Base-by-base conservation (phyloP, 2,329 filamentous ascomycete genomes). In the Penicillium sp. region DNA sequence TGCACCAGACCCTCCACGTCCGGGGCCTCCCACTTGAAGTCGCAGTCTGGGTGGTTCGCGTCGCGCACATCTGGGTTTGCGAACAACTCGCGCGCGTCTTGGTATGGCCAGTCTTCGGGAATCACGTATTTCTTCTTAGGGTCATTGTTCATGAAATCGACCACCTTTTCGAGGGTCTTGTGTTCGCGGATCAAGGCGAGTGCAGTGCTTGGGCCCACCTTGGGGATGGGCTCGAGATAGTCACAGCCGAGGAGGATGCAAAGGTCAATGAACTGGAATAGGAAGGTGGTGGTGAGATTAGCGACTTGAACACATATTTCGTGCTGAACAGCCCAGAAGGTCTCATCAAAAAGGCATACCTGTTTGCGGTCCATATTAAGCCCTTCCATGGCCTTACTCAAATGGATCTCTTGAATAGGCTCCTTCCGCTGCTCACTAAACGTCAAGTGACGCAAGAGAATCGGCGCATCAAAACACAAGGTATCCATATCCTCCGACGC, bases 401-500 rank as follows among this genome's bases (percentile, higher is more conserved):
- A 80, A 70, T 91, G 88, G 53, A 99, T 96, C 76, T 99, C 95
- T 71, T 96, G 93, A 67, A 99, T 97, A 0, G 95, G 95, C 75
- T 98, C 93, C 78, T 99, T 99, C 64, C 94, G 86, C 80, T 96
- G 92, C 81, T 99, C 95, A 73, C 92, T 96, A 76, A 97, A 98
- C 1, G 95, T 99, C 64, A 99, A 84, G 78, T 99, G 93, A 52
- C 95, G 86, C 64, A 99, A 81, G 49, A 99, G 81, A 60, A 99
- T 93, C 0, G 95, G 95, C 54, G 93, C 85, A 71, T 97, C 88
- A 77, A 99, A 99, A 71, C 94, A 98, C 57, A 99, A 81, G 0
- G 95, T 99, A 73, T 99, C 95, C 95, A 99, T 99, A 78, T 99
- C 95, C 79, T 99, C 95, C 65, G 91, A 96, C 2, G 95, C 95